A percentile compares a stretch with the other conserved stretches of the same genome.
Evolutionary conservation across 257 asterid genomes (phyloP).

Genomic region (Forsythia suspensa): DNA sequence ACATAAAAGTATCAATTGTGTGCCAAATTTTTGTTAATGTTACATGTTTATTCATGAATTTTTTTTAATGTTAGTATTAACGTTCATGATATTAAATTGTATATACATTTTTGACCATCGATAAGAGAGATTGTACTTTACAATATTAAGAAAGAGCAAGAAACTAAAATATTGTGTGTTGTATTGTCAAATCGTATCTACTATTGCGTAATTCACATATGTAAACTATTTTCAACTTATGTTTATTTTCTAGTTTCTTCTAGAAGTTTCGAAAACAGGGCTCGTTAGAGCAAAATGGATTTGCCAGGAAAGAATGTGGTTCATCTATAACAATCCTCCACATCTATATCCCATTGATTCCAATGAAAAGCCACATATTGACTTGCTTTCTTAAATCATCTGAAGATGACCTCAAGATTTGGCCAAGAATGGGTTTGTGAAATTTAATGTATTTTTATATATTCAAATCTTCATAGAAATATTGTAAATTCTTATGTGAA

Average conservation of each 20-base stretch:
- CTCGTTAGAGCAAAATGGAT: conserved; percentile 81
- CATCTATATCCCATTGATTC: conserved; percentile 50
- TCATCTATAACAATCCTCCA: conserved; percentile 64
- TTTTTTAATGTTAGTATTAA: no score
- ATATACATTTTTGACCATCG: no score
- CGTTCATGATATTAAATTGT: no score
- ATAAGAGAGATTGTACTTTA: not conserved
- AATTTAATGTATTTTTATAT: no score
- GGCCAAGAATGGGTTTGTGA: conserved; percentile 64
- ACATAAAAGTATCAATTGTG: no score
- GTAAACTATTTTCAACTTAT: conserved; percentile 17
- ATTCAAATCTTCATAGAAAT: no score
- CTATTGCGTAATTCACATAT: not conserved
- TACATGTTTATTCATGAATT: no score
- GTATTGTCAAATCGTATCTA: not conserved
- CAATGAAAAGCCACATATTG: conserved; percentile 43
- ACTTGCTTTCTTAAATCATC: conserved; percentile 67
- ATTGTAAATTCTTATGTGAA: no score
- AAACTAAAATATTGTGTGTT: not conserved
- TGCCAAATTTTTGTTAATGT: no score
- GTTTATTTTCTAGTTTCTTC: not conserved
- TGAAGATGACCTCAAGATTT: conserved; percentile 69
- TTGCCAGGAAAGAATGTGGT: conserved; percentile 80
- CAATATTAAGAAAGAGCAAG: not conserved
- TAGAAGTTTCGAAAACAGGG: conserved; percentile 77